These are phyloP conservation scores for Malassezia caprae DNA, from an alignment of 1,284 basidiomycete genomes.

Conservation along the genomic window DNA sequence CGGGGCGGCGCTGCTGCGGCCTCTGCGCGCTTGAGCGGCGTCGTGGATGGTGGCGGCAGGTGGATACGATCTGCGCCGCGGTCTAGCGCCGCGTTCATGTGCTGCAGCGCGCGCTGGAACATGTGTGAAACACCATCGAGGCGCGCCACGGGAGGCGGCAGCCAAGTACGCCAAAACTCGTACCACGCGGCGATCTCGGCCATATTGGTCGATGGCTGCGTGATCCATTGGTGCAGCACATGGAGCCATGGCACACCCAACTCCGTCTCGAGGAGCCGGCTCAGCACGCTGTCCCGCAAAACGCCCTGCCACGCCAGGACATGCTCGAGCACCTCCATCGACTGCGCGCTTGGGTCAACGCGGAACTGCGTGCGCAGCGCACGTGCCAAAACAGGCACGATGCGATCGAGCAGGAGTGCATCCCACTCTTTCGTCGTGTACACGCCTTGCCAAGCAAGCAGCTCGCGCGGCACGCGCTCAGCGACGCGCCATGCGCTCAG, in stretches of 20 bases:
- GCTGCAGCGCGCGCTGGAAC: conserved; percentile 70
- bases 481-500: conserved; percentile 61
- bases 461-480: conserved; percentile 13
- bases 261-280: conserved; percentile 56
- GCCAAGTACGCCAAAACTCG: conserved; percentile 70
- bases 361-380: conserved; percentile 69
- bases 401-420: conserved; percentile 71
- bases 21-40: conserved; percentile 4
- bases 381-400: conserved; percentile 77
- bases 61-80: conserved; percentile 47
- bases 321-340: conserved; percentile 59
- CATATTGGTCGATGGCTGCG: conserved; percentile 68
- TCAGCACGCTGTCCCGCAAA: conserved; percentile 53
- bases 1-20: background rate
- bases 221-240: conserved; percentile 80
- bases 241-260: conserved; percentile 96
- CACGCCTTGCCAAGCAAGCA: conserved; percentile 27
- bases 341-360: conserved; percentile 77
- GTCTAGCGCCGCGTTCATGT: conserved; percentile 85
- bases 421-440: conserved; percentile 47
- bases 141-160: conserved; percentile 53
- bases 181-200: conserved; percentile 86
- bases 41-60: conserved; percentile 56
- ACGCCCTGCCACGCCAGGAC: conserved; percentile 68
- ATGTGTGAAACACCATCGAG: conserved; percentile 63